Base-by-base conservation (phyloP, 768 basidiomycete species). In the Rhizopogon vulgaris region DNA sequence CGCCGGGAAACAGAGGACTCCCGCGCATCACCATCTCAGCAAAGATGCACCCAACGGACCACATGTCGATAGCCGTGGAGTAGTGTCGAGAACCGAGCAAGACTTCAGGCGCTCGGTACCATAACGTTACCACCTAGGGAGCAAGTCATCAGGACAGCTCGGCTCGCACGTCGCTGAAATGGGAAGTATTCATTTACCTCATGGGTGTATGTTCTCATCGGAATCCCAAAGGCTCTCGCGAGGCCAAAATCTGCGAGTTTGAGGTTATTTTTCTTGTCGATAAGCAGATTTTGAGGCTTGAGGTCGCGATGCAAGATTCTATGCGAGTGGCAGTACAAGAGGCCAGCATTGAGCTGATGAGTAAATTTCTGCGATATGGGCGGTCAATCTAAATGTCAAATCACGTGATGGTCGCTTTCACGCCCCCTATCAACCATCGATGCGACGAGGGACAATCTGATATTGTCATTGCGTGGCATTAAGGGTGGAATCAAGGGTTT, bases 1-100 rank as follows among this genome's bases (percentile, higher is more conserved):
- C 96, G 4, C 96, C 96, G 22, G 96, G 95, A 79, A 99, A 99
- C 11, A 97, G 76, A 2, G 95, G 81, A 82, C 65, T 84, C 58
- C 89, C 89, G 54, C 83, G 79, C 87, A 94, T 90, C 49, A 92
- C 87, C 95, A 98, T 97, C 73, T 99, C 96, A 7, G 95, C 95
- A 63, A 96, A 92, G 66, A 99, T 98, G 64, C 94, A 97, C 0
- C 89, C 96, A 18, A 99, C 95, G n/a, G 92, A 94, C 96, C 96
- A 99, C 92, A 98, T 96, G 72, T 99, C 96, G 62, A 99, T 90
- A 3, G 93, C 91, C 2, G 96, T 99, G 14, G 92, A 87, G 71
- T 99, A 99, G 68, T 98, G 94, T 39, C 94, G 84, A 4, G 91
- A 88, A 28, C 95, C 95, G 1, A 99, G 84, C 17, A 99, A 76